Evolutionary conservation across 257 asterid species (phyloP).

Genomic region (Salvia hispanica): DNA sequence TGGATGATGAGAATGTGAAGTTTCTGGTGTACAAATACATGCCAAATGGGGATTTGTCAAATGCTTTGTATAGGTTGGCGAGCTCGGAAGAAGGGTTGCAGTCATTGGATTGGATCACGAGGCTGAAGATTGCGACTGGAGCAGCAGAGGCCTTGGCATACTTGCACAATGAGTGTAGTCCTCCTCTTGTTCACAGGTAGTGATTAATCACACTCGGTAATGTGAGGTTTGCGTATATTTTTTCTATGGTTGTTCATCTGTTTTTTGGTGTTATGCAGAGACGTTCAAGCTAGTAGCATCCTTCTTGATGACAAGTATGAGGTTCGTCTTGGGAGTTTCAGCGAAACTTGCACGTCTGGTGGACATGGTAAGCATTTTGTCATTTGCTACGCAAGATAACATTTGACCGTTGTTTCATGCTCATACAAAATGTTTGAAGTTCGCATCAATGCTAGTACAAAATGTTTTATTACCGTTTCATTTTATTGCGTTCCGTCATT

Average conservation of each 20-base stretch:
- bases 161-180: slow-evolving; percentile 72
- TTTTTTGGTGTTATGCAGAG: slow-evolving; percentile 47
- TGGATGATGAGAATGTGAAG: slow-evolving; percentile 59
- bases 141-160: slow-evolving; percentile 70
- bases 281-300: slow-evolving; percentile 79
- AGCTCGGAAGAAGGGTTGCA: slow-evolving; percentile 44
- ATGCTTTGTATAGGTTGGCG: slow-evolving; percentile 43
- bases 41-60: slow-evolving; percentile 68
- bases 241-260: no score
- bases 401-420: no score
- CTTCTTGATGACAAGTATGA: slow-evolving; percentile 78
- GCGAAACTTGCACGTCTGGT: slow-evolving; percentile 50
- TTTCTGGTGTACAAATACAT: slow-evolving; percentile 61
- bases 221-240: no score
- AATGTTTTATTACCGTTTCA: no score
- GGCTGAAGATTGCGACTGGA: slow-evolving; percentile 74
- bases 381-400: no score
- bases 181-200: slow-evolving; percentile 76
- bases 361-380: slow-evolving; percentile 41
- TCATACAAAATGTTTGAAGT: no score
- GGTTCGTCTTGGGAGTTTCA: slow-evolving; percentile 79
- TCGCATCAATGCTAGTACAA: no score
- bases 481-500: no score
- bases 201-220: no score
- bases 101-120: slow-evolving; percentile 84